Percentiles rank a stretch among this genome's conserved stretches.
Conservation (phyloP, 768 basidiomycete species). For the Boletus sp. region DNA sequence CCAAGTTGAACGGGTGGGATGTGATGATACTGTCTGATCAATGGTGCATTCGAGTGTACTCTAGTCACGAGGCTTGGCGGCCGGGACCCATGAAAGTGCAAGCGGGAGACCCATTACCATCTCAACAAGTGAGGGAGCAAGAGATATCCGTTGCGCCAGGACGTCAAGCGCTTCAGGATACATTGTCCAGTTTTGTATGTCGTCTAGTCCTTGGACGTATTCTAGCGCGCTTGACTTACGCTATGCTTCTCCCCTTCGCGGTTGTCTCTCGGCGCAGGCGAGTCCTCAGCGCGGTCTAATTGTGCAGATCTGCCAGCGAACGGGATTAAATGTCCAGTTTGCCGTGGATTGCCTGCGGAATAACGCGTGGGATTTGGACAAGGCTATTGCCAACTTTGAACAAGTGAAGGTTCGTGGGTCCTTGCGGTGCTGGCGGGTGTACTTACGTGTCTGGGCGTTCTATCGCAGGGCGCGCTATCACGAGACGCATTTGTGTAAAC, state of each 20-base stretch:
- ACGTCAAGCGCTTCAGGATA: conserved; percentile 43
- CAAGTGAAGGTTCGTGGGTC: conserved; percentile 69
- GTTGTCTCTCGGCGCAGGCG: conserved; percentile 40
- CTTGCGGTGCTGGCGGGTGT: conserved; percentile 1
- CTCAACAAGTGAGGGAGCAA: conserved; percentile 18
- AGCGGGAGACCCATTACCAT: conserved; percentile 36
- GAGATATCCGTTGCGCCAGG: conserved; percentile 33
- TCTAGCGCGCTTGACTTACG: conserved; percentile 10
- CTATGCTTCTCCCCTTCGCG: conserved; percentile 6
- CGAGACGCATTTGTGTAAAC: conserved; percentile 53
- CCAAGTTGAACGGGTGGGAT: conserved; percentile 83
- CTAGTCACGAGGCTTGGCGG: conserved; percentile 75
- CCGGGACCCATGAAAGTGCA: conserved; percentile 74
- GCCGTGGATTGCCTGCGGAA: conserved; percentile 81
- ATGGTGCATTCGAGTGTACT: conserved; percentile 78
- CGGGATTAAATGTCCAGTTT: conserved; percentile 75
- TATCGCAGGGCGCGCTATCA: conserved; percentile 43
- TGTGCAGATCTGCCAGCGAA: conserved; percentile 65
- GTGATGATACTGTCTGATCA: conserved; percentile 88
- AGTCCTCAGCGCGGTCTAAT: conserved; percentile 70
- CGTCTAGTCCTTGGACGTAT: conserved; percentile 7
- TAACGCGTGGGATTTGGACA: conserved; percentile 80
- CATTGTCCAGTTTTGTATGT: conserved; percentile 57
- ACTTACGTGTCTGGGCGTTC: conserved; percentile 25
- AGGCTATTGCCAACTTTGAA: conserved; percentile 82